Evolutionary conservation across 164 flowering plant genomes (phyloP).

Genomic region (Aristolochia contorta): DNA sequence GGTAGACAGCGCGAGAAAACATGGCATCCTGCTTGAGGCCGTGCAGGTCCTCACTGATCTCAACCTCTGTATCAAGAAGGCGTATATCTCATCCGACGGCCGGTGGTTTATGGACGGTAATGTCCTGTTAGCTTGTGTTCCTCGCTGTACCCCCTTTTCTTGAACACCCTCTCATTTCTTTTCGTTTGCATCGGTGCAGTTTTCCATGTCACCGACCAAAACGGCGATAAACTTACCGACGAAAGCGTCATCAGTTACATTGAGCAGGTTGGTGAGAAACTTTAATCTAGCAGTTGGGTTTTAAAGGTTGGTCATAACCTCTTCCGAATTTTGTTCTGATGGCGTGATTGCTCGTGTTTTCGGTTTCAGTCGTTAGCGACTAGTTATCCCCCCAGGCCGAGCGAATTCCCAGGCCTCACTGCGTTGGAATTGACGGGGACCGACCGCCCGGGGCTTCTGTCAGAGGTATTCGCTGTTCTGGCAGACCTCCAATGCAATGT

Average conservation of each 20-base stretch:
- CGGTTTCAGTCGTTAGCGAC: constrained; percentile 64
- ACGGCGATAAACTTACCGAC: constrained; percentile 75
- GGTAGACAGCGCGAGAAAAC: constrained; percentile 30
- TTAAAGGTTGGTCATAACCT: no score
- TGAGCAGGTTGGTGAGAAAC: constrained; percentile 44
- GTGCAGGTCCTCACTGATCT: constrained; percentile 84
- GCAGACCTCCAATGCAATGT: constrained; percentile 78
- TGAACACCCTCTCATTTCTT: no score
- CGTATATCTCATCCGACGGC: constrained; percentile 92
- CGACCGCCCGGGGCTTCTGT: constrained; percentile 82
- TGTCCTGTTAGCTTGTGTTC: background rate
- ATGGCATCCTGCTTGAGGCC: constrained; percentile 63
- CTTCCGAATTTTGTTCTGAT: no score
- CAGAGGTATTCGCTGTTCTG: constrained; percentile 89
- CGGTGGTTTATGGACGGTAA: constrained; percentile 98
- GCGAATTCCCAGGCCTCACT: constrained; percentile 41
- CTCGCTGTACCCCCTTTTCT: background rate
- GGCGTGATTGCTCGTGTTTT: background rate
- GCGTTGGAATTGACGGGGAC: constrained; percentile 74
- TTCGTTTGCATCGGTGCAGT: constrained; percentile 32
- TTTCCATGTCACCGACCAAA: constrained; percentile 81
- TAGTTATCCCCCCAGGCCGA: constrained; percentile 17
- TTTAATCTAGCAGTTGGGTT: no score
- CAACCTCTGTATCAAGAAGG: constrained; percentile 61
- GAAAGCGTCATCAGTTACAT: constrained; percentile 65